Percentiles rank a stretch among this genome's conserved stretches.
Evolutionary conservation across 31 red algal genomes (phyloP).

Genomic region (Asparagopsis taxiformis): DNA sequence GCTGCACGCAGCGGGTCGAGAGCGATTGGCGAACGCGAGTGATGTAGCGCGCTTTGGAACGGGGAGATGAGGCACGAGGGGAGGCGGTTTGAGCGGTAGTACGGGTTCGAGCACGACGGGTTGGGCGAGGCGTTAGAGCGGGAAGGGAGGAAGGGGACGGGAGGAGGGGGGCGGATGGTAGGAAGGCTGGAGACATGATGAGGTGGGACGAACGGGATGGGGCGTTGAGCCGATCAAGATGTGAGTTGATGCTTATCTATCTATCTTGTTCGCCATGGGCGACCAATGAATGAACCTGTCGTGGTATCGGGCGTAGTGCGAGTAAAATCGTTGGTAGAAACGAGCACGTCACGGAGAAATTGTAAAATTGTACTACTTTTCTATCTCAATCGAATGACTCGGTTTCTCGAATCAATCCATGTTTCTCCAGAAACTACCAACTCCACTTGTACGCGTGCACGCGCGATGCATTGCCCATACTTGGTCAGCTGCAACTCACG

Average conservation of each 20-base stretch:
- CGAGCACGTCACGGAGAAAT: too few relatives aligned
- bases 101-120: too few relatives aligned
- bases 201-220: background rate
- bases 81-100: background rate
- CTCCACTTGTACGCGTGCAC: constrained; percentile 43
- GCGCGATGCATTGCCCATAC: constrained; percentile 14
- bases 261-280: too few relatives aligned
- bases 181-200: background rate
- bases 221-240: background rate
- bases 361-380: background rate
- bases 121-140: too few relatives aligned
- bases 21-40: constrained; percentile 35
- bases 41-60: constrained; percentile 57
- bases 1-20: constrained; percentile 21
- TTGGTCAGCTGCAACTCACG: constrained; percentile 39
- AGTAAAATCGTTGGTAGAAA: too few relatives aligned
- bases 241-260: too few relatives aligned
- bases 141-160: too few relatives aligned
- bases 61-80: constrained; percentile 42
- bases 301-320: too few relatives aligned
- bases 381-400: background rate
- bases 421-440: constrained; percentile 25
- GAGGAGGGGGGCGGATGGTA: background rate
- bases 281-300: too few relatives aligned
- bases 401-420: constrained; percentile 45